phyloP scores from a whole-genome alignment of 108 stramenopile genomes.

The Cyclostephanos tholiformis region DNA sequence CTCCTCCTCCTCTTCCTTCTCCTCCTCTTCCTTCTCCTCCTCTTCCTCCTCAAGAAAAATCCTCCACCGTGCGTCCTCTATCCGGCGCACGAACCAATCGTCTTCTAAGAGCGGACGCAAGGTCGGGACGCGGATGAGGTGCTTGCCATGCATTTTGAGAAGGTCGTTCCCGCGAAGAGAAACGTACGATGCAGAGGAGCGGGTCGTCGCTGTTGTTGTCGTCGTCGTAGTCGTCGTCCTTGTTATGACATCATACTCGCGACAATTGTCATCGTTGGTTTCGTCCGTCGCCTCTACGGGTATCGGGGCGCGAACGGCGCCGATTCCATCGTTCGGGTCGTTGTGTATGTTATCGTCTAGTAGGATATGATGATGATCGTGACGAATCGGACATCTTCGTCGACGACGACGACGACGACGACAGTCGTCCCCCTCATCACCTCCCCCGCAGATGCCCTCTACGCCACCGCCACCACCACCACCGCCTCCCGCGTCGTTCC shows the following conservation, averaged over 20 bases:
- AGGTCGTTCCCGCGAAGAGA: constrained; percentile 54
- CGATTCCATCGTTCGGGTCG: constrained; percentile 69
- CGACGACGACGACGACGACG: background rate
- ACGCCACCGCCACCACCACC: background rate
- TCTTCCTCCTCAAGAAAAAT: constrained; percentile 15
- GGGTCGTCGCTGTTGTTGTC: background rate
- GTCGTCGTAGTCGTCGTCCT: background rate
- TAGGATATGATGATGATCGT: constrained; percentile 74
- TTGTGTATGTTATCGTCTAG: constrained; percentile 92
- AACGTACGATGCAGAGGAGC: constrained; percentile 24
- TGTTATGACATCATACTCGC: background rate
- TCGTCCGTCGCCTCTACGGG: background rate
- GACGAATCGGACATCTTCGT: constrained; percentile 4
- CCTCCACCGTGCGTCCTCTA: constrained; percentile 53
- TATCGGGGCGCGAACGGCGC: constrained; percentile 61
- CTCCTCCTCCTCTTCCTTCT: constrained; percentile 7
- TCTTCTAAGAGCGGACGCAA: constrained; percentile 71
- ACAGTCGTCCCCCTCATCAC: background rate
- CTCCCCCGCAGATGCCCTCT: background rate
- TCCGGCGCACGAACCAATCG: constrained; percentile 75
- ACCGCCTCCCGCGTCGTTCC: background rate
- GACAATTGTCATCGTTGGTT: background rate
- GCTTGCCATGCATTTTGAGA: constrained; percentile 63
- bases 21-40: constrained; percentile 12
- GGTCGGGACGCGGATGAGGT: constrained; percentile 83